Evolutionary conservation across 352 stramenopile species (phyloP).

Genomic region (Pelagophyceae sp.): DNA sequence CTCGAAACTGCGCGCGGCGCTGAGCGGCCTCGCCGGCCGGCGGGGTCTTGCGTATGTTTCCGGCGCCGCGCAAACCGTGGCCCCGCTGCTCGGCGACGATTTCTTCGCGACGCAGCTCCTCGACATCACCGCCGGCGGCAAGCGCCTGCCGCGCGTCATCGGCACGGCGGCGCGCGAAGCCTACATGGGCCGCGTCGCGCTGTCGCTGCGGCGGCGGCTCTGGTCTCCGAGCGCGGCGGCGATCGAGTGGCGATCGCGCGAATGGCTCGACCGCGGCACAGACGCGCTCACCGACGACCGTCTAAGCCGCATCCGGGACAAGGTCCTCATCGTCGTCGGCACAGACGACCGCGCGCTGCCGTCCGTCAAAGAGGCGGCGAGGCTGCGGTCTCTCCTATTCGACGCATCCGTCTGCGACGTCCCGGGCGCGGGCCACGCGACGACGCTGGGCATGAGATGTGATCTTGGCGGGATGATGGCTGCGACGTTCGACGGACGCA

Average conservation of each 20-base stretch:
- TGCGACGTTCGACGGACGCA: background rate
- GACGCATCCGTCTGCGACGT: background rate
- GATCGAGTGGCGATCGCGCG: constrained; percentile 45
- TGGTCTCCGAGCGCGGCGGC: constrained; percentile 49
- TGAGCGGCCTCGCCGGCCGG: background rate
- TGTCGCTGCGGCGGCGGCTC: constrained; percentile 43
- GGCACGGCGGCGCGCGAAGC: constrained; percentile 47
- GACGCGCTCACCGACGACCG: constrained; percentile 3
- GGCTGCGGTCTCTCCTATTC: constrained; percentile 30
- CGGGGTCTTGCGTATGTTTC: constrained; percentile 12
- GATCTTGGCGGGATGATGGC: constrained; percentile 30
- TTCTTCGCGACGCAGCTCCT: constrained; percentile 45
- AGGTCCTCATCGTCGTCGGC: constrained; percentile 45
- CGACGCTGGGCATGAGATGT: constrained; percentile 46
- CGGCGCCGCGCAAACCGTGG: constrained; percentile 38
- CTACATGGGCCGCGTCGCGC: constrained; percentile 54
- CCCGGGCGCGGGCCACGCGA: constrained; percentile 49
- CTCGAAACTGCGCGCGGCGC: constrained; percentile 36
- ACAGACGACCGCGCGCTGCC: constrained; percentile 51
- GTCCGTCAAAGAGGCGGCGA: constrained; percentile 44
- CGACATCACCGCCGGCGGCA: constrained; percentile 40
- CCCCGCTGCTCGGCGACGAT: constrained; percentile 50
- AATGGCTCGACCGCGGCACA: constrained; percentile 41
- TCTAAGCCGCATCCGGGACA: background rate
- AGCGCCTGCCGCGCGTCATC: constrained; percentile 49